Conservation (phyloP, 116 monocot species). For the Posidonia oceanica region DNA sequence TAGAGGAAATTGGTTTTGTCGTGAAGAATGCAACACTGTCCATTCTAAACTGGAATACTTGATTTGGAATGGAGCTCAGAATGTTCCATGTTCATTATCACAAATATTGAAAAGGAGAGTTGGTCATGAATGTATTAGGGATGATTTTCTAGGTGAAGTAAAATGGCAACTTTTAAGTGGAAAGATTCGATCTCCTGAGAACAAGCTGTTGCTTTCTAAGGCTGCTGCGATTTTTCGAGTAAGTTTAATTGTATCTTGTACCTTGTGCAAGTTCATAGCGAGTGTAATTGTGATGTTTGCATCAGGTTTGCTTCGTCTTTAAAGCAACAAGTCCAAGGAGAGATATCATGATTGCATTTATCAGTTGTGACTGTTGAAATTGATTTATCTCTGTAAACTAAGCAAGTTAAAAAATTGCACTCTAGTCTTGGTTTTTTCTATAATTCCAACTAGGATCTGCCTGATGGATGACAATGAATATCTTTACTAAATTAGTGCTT, state of each 20-base stretch:
- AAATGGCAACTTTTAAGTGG: slow-evolving; percentile 18
- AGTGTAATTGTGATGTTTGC: no score
- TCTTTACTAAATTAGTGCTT: not conserved
- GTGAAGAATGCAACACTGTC: slow-evolving; percentile 4
- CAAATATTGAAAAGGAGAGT: not conserved
- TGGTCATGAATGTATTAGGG: not conserved
- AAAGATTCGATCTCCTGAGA: slow-evolving; percentile 7
- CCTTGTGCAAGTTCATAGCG: no score
- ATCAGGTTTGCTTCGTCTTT: no score
- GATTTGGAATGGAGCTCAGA: not conserved
- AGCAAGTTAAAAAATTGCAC: not conserved
- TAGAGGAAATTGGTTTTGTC: slow-evolving; percentile 23
- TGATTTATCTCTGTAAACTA: not conserved
- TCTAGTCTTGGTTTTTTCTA: not conserved
- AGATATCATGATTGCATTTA: no score
- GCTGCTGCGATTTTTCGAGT: slow-evolving; percentile 20
- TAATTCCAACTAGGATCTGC: not conserved
- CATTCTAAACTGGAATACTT: slow-evolving; percentile 3
- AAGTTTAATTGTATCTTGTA: slow-evolving; percentile 9
- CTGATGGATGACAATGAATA: no score
- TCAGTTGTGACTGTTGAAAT: no score
- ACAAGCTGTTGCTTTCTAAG: slow-evolving; percentile 15
- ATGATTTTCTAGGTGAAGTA: not conserved
- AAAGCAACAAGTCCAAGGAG: no score
- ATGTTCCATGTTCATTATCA: not conserved